phyloP scores from a whole-genome alignment of 2,329 filamentous ascomycete genomes.

The Thermochaetoides dissita region DNA sequence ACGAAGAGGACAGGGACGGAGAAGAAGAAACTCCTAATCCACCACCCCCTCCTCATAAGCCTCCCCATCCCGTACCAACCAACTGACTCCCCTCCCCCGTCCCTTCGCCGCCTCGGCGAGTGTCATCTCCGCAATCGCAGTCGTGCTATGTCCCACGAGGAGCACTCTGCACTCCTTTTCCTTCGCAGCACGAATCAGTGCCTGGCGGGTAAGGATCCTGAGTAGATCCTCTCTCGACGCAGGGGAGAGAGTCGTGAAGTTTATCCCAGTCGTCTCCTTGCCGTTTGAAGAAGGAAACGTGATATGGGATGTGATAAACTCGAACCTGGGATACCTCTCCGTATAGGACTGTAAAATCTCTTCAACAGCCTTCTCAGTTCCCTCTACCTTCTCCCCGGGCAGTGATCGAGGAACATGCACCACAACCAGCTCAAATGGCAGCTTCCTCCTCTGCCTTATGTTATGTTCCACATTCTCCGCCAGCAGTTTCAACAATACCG shows the following conservation, averaged over 20 bases:
- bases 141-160: conserved; percentile 76
- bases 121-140: conserved; percentile 70
- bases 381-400: background rate
- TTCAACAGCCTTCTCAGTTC: conserved; percentile 19
- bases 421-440: conserved; percentile 53
- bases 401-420: conserved; percentile 29
- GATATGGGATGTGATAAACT: conserved; percentile 28
- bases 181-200: conserved; percentile 31
- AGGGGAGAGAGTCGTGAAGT: conserved; percentile 26
- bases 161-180: conserved; percentile 46
- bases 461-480: conserved; percentile 48
- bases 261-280: too few relatives aligned
- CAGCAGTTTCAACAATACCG: conserved; percentile 62
- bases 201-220: conserved; percentile 53
- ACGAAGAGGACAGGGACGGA: background rate
- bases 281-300: conserved; percentile 26
- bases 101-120: conserved; percentile 85
- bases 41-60: conserved; percentile 74
- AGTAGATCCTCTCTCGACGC: conserved; percentile 65
- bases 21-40: conserved; percentile 32
- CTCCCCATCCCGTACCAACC: conserved; percentile 71
- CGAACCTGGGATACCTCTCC: conserved; percentile 49
- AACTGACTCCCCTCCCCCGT: conserved; percentile 68
- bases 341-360: conserved; percentile 39
- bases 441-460: conserved; percentile 36